A percentile compares a stretch with the other conserved stretches of the same genome.
Evolutionary conservation across 805 yeast species (phyloP).

Genomic region (Cephaloascus fragrans): DNA sequence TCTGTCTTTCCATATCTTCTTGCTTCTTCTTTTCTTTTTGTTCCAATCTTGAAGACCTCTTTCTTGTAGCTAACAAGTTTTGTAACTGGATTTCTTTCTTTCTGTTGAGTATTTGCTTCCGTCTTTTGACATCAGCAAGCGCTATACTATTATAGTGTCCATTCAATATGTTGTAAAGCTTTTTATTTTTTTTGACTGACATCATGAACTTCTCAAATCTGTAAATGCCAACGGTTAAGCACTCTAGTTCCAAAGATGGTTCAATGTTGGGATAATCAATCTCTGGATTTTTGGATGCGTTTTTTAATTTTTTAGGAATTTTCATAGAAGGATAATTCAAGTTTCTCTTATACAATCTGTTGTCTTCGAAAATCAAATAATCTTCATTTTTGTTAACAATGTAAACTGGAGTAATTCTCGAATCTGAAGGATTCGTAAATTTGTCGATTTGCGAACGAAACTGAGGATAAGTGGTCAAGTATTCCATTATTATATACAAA

Average conservation of each 20-base stretch:
- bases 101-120: slow-evolving; percentile 44
- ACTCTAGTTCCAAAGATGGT: slow-evolving; percentile 27
- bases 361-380: slow-evolving; percentile 36
- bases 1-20: slow-evolving; percentile 43
- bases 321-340: slow-evolving; percentile 17
- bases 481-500: slow-evolving; percentile 31
- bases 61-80: slow-evolving; percentile 54
- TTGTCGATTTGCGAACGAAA: slow-evolving; percentile 42
- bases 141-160: slow-evolving; percentile 22
- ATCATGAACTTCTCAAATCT: slow-evolving; percentile 25
- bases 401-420: slow-evolving; percentile 20
- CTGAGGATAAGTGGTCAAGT: slow-evolving; percentile 29
- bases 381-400: slow-evolving; percentile 8
- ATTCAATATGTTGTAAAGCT: slow-evolving; percentile 18
- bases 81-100: slow-evolving; percentile 57
- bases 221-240: slow-evolving; percentile 33
- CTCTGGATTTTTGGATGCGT: slow-evolving; percentile 11
- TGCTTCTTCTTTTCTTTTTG: slow-evolving; percentile 42
- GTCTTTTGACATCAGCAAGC: slow-evolving; percentile 38
- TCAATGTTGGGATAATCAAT: slow-evolving; percentile 13
- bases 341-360: slow-evolving; percentile 37
- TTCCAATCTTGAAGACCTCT: slow-evolving; percentile 65
- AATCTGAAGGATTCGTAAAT: slow-evolving; percentile 13
- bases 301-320: slow-evolving; percentile 23
- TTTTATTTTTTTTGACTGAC: slow-evolving; percentile 16